Base-by-base conservation (phyloP, 768 basidiomycete genomes). In the Artomyces pyxidatus region DNA sequence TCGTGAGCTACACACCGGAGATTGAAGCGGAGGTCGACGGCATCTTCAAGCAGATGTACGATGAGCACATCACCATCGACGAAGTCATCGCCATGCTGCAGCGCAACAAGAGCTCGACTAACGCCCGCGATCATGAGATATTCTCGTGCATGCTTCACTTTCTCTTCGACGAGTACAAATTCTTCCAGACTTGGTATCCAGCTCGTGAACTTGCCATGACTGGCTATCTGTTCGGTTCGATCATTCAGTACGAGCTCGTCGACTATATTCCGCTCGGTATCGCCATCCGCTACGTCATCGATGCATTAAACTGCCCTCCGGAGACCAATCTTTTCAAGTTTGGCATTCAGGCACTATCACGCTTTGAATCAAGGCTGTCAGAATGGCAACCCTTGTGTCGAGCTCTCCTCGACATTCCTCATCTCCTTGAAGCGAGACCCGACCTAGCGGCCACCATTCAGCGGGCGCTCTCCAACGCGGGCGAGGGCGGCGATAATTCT, bases 81-180 rank as follows among this genome's bases (percentile, higher is more conserved):
- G 89, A 95, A 53, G 92, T 98, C 55, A 88, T 97, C 53, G 69
- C 77, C 23, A 82, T 92, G 69, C 81, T 99, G 23, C 86, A 89
- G 66, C 79, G 83, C 47, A 80, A 83, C 71, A 92, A 94, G 62
- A 79, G 77, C 43, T 94, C 93, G 26, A 74, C 78, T 27, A 88
- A 85, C 57, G 68, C 83, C 39, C 81, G 83, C 48, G 93, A 97
- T 58, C 91, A 95, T 63, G 92, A 98, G 68, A 81, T 96, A 53
- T 97, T 97, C 63, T 96, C 93, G n/a, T 97, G 93, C 79, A 96
- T 96, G 83, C 84, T 99, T 44, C 94, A 97, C 71, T 95, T 96
- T 74, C 80, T 99, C 38, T 97, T 99, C 68, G 96, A 98, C 79
- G 96, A 99, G 70, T 96, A 96, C 81, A 94, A 93, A 61, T 99